Evolutionary conservation across 2,329 filamentous ascomycete species (phyloP).

Genomic region (Colletotrichum truncatum): DNA sequence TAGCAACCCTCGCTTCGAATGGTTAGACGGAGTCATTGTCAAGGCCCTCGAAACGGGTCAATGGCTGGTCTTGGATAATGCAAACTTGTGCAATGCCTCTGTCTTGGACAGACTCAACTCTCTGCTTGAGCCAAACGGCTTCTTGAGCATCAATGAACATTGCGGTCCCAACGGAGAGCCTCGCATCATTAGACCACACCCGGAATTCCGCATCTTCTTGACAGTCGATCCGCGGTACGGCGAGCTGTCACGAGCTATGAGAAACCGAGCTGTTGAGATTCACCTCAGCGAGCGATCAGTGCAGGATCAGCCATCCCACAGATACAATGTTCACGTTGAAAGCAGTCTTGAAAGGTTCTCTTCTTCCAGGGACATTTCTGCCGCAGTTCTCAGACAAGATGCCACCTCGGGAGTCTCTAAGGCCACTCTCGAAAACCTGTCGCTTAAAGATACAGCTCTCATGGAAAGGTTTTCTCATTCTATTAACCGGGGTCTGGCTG

Average conservation of each 20-base stretch:
- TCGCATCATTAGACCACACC: conserved; percentile 81
- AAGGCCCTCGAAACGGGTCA: conserved; percentile 85
- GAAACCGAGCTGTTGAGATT: conserved; percentile 93
- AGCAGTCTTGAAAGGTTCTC: conserved; percentile 58
- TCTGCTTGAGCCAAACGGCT: conserved; percentile 88
- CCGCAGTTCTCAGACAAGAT: conserved; percentile 35
- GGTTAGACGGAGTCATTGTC: conserved; percentile 93
- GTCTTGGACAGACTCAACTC: conserved; percentile 96
- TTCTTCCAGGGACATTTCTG: conserved; percentile 43
- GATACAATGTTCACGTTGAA: conserved; percentile 57
- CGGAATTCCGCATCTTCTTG: conserved; percentile 90
- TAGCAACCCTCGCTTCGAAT: conserved; percentile 87
- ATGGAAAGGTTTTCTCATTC: conserved; percentile 41
- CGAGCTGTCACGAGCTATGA: conserved; percentile 94
- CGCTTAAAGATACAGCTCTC: conserved; percentile 53
- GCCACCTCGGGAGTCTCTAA: conserved; percentile 37
- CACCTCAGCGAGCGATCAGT: conserved; percentile 67
- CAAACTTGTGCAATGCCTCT: conserved; percentile 94
- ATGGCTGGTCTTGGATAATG: conserved; percentile 96
- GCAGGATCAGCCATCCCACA: conserved; percentile 41
- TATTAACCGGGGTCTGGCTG: background rate
- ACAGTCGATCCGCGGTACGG: conserved; percentile 93
- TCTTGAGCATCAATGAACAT: conserved; percentile 92
- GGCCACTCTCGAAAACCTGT: conserved; percentile 57
- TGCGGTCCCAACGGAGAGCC: conserved; percentile 84